Percentiles rank a stretch among this genome's conserved stretches.
These are phyloP conservation scores for Saturnispora silvae DNA, from an alignment of 805 yeast species.

Conservation along the genomic window DNA sequence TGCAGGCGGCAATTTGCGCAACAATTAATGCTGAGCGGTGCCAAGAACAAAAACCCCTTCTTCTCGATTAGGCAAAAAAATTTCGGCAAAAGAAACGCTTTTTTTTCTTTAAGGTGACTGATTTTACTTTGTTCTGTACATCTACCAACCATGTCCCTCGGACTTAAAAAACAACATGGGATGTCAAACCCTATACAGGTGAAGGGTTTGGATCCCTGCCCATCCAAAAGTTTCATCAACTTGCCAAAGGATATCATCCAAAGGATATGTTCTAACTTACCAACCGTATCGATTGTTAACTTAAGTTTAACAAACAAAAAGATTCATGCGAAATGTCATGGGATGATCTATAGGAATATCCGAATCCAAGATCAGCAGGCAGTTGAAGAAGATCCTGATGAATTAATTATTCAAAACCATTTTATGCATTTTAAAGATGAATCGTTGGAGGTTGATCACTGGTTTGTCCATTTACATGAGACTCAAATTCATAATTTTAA, in stretches of 20 bases:
- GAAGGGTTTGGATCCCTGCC: no score
- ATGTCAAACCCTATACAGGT: no score
- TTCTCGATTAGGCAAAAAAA: neutral
- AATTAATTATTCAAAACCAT: constrained; percentile 12
- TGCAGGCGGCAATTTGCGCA: constrained; percentile 1
- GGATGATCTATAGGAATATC: constrained; percentile 7
- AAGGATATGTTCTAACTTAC: constrained; percentile 7
- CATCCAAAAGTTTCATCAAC: constrained; percentile 1
- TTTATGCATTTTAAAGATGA: constrained; percentile 12
- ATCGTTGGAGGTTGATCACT: constrained; percentile 8
- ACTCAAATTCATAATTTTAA: constrained; percentile 8
- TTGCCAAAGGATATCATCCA: constrained; percentile 6
- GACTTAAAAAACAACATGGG: no score
- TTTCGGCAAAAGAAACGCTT: neutral
- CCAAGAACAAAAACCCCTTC: no score
- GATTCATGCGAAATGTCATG: constrained; percentile 3
- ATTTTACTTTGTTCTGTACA: no score
- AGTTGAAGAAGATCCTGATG: constrained; percentile 9
- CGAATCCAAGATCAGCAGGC: constrained; percentile 9
- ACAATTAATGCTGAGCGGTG: constrained; percentile 2
- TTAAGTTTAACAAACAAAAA: constrained; percentile 6
- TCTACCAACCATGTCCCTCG: no score
- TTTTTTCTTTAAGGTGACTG: no score
- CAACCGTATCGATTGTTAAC: constrained; percentile 6
- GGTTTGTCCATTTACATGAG: constrained; percentile 9